These are phyloP conservation scores for Plasmodium adleri DNA, from an alignment of 169 alveolate species.

Conservation along the genomic window DNA sequence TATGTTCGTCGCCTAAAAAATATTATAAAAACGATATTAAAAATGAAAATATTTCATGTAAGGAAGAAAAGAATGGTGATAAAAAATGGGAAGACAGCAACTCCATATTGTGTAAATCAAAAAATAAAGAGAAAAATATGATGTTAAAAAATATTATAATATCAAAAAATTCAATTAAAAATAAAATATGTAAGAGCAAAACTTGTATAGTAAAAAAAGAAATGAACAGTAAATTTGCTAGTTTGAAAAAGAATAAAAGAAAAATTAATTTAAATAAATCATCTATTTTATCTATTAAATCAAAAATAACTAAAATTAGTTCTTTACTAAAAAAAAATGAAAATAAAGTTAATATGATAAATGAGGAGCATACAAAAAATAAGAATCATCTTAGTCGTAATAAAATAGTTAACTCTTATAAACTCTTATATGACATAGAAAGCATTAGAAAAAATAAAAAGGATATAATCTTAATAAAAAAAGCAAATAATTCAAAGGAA, in stretches of 20 bases:
- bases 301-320: background rate
- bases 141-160: background rate
- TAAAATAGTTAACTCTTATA: background rate
- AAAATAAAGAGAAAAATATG: too few relatives aligned
- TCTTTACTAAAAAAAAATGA: background rate
- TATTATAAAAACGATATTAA: too few relatives aligned
- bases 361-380: too few relatives aligned
- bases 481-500: too few relatives aligned
- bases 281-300: constrained; percentile 11
- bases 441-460: background rate
- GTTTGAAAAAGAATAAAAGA: background rate
- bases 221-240: background rate
- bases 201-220: background rate
- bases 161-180: background rate
- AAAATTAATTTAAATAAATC: constrained; percentile 1
- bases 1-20: too few relatives aligned
- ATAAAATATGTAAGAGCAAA: background rate
- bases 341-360: background rate
- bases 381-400: background rate
- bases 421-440: background rate
- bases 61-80: too few relatives aligned
- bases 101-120: too few relatives aligned
- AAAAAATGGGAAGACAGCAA: too few relatives aligned
- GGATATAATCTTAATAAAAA: background rate
- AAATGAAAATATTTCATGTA: too few relatives aligned